phyloP scores from a whole-genome alignment of 1,284 basidiomycete species.

The Erythrobasidium hasegawianum region DNA sequence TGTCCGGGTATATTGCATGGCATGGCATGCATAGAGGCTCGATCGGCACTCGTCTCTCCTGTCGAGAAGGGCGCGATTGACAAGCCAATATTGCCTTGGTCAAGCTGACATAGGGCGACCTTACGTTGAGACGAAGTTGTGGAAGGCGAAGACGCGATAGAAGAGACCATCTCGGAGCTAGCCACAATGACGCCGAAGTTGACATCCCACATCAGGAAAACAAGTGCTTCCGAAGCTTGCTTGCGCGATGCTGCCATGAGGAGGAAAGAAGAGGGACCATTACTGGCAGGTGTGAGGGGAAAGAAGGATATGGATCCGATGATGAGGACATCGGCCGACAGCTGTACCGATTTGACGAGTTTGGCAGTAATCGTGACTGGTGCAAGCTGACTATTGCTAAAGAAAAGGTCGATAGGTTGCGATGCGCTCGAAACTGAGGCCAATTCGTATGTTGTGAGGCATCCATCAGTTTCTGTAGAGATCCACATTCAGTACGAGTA shows the following conservation, averaged over 20 bases:
- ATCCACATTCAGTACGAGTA: neutral
- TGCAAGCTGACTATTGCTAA: neutral
- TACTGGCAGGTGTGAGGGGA: neutral
- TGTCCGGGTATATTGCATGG: neutral
- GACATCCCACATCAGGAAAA: neutral
- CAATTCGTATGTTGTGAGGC: neutral
- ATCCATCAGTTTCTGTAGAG: neutral
- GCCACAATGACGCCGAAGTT: slow-evolving; percentile 2
- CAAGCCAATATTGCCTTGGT: neutral
- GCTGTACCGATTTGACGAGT: neutral
- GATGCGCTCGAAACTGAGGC: neutral
- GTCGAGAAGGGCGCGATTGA: neutral
- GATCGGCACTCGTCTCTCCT: neutral
- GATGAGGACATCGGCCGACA: neutral
- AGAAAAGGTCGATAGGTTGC: neutral
- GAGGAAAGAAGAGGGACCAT: neutral
- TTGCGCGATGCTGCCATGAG: neutral
- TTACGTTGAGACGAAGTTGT: neutral
- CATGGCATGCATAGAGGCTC: slow-evolving; percentile 15
- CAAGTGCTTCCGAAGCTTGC: neutral
- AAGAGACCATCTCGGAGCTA: neutral
- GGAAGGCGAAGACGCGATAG: neutral
- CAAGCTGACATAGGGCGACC: neutral
- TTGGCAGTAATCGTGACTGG: too few relatives aligned
- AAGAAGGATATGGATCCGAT: neutral